phyloP scores from a whole-genome alignment of 2,329 filamentous ascomycete genomes.

The Chrysoporthe deuterocubensis region DNA sequence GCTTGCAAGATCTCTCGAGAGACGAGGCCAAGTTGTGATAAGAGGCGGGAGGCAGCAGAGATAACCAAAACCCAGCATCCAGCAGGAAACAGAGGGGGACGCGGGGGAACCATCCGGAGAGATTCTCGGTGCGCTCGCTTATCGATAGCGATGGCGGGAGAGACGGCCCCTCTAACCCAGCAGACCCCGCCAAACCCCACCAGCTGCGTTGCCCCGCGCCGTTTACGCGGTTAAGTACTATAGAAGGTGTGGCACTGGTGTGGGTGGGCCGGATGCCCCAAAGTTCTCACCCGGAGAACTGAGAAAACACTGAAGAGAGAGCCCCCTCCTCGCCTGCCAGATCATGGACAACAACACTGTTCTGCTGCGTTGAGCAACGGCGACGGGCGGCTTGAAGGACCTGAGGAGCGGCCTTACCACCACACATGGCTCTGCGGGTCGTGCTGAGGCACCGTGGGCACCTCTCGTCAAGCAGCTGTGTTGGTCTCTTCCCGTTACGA shows the following conservation, averaged over 20 bases:
- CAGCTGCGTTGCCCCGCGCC: constrained; percentile 11
- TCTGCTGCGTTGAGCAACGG: too few species aligned
- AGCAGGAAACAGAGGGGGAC: neutral
- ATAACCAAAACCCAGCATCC: too few species aligned
- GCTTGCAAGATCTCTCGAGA: neutral
- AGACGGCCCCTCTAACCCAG: neutral
- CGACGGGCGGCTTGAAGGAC: too few species aligned
- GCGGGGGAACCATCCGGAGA: neutral
- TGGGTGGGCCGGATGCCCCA: neutral
- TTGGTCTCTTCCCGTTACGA: too few species aligned
- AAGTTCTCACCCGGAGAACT: too few species aligned
- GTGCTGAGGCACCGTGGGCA: too few species aligned
- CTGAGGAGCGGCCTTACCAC: too few species aligned
- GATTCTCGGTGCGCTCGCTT: constrained; percentile 7
- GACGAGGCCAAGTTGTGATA: neutral
- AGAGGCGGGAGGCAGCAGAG: neutral
- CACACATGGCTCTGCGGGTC: too few species aligned
- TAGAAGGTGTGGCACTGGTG: neutral
- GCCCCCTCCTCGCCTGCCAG: neutral
- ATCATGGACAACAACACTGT: too few species aligned
- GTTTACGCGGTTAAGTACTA: neutral
- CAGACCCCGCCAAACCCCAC: neutral
- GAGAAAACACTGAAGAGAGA: neutral
- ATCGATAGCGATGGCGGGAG: constrained; percentile 12
- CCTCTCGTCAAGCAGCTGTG: too few species aligned